Percentiles rank a stretch among this genome's conserved stretches.
These are phyloP conservation scores for Chiua virens DNA, from an alignment of 768 basidiomycete species.

Conservation along the genomic window DNA sequence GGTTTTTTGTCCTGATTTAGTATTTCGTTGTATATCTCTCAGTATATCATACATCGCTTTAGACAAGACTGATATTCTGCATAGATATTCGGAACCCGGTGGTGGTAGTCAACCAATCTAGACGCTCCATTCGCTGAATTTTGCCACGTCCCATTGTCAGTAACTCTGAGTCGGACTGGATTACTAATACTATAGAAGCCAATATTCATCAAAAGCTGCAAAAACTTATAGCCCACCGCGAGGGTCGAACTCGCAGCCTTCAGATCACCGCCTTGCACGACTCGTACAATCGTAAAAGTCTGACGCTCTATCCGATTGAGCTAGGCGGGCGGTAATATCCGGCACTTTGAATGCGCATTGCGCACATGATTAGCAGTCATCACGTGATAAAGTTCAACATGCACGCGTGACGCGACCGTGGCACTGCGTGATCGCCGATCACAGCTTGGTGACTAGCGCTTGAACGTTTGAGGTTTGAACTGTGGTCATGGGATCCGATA, in stretches of 20 bases:
- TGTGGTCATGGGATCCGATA: conserved; percentile 40
- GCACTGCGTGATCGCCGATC: too few species aligned
- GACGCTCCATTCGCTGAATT: too few species aligned
- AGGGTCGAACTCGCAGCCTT: conserved; percentile 86
- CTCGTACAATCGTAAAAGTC: conserved; percentile 48
- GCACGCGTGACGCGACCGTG: conserved; percentile 24
- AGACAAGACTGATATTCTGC: too few species aligned
- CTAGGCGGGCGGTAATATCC: conserved; percentile 52
- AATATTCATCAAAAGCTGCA: neutral
- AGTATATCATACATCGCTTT: too few species aligned
- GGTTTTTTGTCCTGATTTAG: neutral
- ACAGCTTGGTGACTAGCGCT: too few species aligned
- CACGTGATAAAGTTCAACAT: conserved; percentile 18
- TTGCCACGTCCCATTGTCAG: too few species aligned
- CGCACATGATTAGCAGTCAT: conserved; percentile 33
- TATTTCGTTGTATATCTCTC: too few species aligned
- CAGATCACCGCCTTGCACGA: conserved; percentile 52
- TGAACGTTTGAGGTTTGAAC: neutral
- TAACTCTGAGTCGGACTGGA: too few species aligned
- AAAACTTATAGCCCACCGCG: conserved; percentile 63
- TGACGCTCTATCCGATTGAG: conserved; percentile 70
- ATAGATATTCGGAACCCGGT: too few species aligned
- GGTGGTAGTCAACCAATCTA: too few species aligned
- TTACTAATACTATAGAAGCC: too few species aligned
- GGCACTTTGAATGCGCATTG: conserved; percentile 8